A percentile compares a stretch with the other conserved stretches of the same genome.
Conservation (phyloP, 306 rosid genomes). For the Begonia peltatifolia region DNA sequence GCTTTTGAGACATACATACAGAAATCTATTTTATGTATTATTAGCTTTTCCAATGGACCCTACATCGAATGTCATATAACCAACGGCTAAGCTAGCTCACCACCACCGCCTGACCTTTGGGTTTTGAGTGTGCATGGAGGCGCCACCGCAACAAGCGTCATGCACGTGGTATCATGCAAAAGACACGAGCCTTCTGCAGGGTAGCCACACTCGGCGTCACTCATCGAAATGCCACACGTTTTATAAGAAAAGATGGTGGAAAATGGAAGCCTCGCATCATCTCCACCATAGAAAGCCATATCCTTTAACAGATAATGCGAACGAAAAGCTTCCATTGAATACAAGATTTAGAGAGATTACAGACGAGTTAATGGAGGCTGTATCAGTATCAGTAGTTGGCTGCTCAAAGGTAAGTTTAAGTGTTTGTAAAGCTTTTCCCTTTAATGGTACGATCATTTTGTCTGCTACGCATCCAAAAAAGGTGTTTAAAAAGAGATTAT, state of each 20-base stretch:
- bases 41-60: no score
- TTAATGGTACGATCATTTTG: not conserved
- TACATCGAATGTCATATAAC: no score
- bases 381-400: not conserved
- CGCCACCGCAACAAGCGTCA: no score
- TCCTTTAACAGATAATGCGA: not conserved
- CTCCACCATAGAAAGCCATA: not conserved
- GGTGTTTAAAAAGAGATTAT: not conserved
- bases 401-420: not conserved
- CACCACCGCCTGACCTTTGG: no score
- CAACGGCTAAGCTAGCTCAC: no score
- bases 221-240: no score
- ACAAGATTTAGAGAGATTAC: not conserved
- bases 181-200: no score
- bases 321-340: not conserved
- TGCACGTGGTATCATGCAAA: no score
- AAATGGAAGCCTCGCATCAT: not conserved
- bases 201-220: no score
- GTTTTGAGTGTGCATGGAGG: constrained; percentile 12
- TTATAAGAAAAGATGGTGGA: not conserved
- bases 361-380: not conserved
- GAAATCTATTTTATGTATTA: no score
- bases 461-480: not conserved
- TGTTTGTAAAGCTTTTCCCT: not conserved
- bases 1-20: no score